Evolutionary conservation across 805 yeast genomes (phyloP).

Genomic region (Schizosaccharomyces cryophilus): DNA sequence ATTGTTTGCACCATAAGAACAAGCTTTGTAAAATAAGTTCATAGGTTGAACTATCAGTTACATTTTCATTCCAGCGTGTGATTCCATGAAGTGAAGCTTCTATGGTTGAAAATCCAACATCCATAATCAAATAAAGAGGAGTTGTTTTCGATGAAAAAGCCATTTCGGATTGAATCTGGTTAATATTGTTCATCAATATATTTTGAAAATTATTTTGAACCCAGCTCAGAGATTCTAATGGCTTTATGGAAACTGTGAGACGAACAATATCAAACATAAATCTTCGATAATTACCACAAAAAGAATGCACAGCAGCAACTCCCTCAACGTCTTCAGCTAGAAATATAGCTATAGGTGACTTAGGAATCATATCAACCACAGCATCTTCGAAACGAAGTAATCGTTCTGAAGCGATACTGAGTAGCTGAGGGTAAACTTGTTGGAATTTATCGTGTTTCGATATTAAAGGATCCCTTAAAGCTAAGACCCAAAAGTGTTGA

Average conservation of each 20-base stretch:
- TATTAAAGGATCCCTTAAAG: slow-evolving; percentile 57
- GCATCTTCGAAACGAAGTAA: slow-evolving; percentile 41
- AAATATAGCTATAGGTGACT: slow-evolving; percentile 17
- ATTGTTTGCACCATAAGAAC: slow-evolving; percentile 26
- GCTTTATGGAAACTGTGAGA: slow-evolving; percentile 61
- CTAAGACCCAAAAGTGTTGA: slow-evolving; percentile 80
- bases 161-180: not conserved
- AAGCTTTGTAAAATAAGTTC: slow-evolving; percentile 33
- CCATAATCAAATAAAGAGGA: slow-evolving; percentile 43
- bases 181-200: slow-evolving; percentile 16
- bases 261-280: slow-evolving; percentile 79
- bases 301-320: slow-evolving; percentile 50
- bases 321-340: slow-evolving; percentile 77
- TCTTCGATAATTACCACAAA: slow-evolving; percentile 55
- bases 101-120: slow-evolving; percentile 60
- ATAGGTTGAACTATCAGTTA: slow-evolving; percentile 25
- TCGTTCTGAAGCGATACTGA: slow-evolving; percentile 57
- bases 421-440: slow-evolving; percentile 34
- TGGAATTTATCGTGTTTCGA: slow-evolving; percentile 20
- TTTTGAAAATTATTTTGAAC: slow-evolving; percentile 42
- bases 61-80: slow-evolving; percentile 41
- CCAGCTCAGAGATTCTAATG: slow-evolving; percentile 65
- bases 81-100: slow-evolving; percentile 83
- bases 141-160: slow-evolving; percentile 17
- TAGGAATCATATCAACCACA: not conserved